Conservation (phyloP, 139 green algal species). For the Micractinium conductrix region DNA sequence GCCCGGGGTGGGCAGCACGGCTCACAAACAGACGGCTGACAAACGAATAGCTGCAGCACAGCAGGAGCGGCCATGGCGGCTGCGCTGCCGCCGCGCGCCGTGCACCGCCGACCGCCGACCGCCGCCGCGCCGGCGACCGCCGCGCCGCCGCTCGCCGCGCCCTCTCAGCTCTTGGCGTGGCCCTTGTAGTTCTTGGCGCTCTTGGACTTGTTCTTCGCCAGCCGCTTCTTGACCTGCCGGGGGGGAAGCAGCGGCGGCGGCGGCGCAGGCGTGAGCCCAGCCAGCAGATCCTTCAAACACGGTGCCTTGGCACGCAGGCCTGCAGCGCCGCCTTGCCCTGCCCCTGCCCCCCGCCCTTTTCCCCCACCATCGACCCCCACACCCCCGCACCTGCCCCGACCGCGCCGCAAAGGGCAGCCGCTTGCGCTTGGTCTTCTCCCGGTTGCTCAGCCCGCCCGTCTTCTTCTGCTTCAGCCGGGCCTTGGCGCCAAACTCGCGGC, state of each 20-base stretch:
- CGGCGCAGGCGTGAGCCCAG: background rate
- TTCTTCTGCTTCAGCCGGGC: constrained; percentile 80
- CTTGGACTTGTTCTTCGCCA: constrained; percentile 26
- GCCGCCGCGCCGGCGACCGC: too few species aligned
- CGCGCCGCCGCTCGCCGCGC: background rate
- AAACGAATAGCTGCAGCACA: too few species aligned
- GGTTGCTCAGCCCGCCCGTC: constrained; percentile 88
- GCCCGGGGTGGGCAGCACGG: too few species aligned
- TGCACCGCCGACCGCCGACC: too few species aligned
- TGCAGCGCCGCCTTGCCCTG: background rate
- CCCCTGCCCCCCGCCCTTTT: background rate
- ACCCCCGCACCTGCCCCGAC: constrained; percentile 61
- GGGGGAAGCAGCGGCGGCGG: background rate
- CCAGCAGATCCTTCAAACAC: too few species aligned
- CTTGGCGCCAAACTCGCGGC: constrained; percentile 78
- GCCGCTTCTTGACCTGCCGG: constrained; percentile 32
- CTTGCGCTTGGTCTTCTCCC: constrained; percentile 92
- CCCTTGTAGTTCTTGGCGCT: constrained; percentile 84
- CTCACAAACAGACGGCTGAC: too few species aligned
- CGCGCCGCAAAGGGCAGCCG: constrained; percentile 86
- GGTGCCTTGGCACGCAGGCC: too few species aligned
- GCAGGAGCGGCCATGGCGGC: too few species aligned
- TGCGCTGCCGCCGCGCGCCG: too few species aligned
- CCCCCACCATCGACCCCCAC: background rate
- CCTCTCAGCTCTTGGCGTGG: constrained; percentile 35